Base-by-base conservation (phyloP, 345 rosid genomes). In the Populus euphratica region DNA sequence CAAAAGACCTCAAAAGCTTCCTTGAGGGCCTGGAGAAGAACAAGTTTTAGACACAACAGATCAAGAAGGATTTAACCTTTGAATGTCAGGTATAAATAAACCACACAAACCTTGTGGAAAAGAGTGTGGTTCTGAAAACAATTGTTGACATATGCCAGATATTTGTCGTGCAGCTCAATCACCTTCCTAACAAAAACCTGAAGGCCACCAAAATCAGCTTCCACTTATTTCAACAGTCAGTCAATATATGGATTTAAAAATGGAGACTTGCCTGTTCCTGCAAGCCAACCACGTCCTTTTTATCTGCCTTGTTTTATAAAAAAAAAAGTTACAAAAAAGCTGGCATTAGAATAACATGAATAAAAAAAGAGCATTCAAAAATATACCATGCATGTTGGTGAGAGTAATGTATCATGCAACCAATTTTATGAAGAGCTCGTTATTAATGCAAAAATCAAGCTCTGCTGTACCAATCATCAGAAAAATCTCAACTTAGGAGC, bases 81-180 rank as follows among this genome's bases (percentile, higher is more conserved):
- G 12, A 67, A 54, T 14, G 9, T 33, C 21, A 27, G 1, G 50
- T 68, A 43, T 35, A 63, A 38, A 59, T 9, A 76, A 29, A 23
- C 54, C 6, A 20, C 23, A 79, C 80, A 44, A 13, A 81, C 89
- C 85, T 81, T 83, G 80, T 74, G 84, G 67, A 88, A 86, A 49
- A 84, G 81, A 7, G 79, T 78, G 73, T 86, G 80, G 69, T 81
- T 75, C 54, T 67, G 73, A 68, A 83, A 86, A 81, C 87, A 88
- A 70, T 77, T 73, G 5, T 68, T 70, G 17, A 83, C 85, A 39
- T 83, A 83, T 2, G 76, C 83, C 78, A 79, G 72, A 49, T 76
- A 82, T 66, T 80, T 83, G 79, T 88, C 81, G 61, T 86, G 87
- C 70, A 88, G 81, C 80, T 86, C 85, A 33, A 88, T 79, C 63